Evolutionary conservation across 345 rosid genomes (phyloP).

Genomic region (Chamaenerion angustifolium): DNA sequence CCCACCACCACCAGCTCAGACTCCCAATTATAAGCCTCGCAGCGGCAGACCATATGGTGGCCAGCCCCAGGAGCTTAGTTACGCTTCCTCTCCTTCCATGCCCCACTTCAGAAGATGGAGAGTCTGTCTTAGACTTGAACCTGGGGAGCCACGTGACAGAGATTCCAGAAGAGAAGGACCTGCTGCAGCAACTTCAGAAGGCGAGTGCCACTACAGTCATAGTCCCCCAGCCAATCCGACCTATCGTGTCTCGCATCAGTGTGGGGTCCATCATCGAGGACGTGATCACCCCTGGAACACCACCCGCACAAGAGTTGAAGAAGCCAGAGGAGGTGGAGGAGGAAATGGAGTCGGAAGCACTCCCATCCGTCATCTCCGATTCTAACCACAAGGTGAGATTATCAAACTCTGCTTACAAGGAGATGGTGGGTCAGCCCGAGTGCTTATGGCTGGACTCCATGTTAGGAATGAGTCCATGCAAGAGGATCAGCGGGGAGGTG

Average conservation of each 20-base stretch:
- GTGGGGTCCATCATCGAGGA: conserved; percentile 45
- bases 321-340: conserved; percentile 63
- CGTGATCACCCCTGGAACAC: too few relatives aligned
- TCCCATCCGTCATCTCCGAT: conserved; percentile 68
- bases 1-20: conserved; percentile 20
- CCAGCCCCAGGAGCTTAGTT: conserved; percentile 31
- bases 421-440: conserved; percentile 95
- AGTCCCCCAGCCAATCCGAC: conserved; percentile 62
- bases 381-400: conserved; percentile 66
- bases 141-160: conserved; percentile 30
- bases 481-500: conserved; percentile 80
- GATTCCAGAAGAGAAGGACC: conserved; percentile 44
- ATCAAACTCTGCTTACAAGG: conserved; percentile 81
- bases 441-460: conserved; percentile 76
- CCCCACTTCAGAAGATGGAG: conserved; percentile 16
- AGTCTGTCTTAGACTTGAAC: conserved; percentile 46
- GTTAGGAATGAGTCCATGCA: conserved; percentile 22
- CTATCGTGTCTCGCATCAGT: conserved; percentile 60
- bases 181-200: conserved; percentile 47
- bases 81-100: conserved; percentile 71
- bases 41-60: too few relatives aligned
- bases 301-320: conserved; percentile 12
- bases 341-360: conserved; percentile 53
- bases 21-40: too few relatives aligned
- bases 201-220: conserved; percentile 27